These are phyloP conservation scores for Aurifilum marmelostoma DNA, from an alignment of 2,329 filamentous ascomycete species.

Conservation along the genomic window DNA sequence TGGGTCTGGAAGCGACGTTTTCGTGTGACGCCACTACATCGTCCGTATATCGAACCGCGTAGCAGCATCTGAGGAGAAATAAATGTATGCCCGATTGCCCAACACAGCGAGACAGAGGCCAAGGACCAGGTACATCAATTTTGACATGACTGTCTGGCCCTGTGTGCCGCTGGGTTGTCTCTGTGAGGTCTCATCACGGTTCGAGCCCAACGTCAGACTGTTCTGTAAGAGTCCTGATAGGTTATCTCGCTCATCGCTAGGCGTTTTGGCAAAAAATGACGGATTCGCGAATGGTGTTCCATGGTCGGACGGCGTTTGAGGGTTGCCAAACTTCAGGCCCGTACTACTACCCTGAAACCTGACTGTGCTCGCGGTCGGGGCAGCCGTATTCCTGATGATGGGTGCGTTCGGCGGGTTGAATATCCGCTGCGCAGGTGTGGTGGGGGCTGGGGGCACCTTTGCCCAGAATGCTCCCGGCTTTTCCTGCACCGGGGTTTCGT, in stretches of 20 bases:
- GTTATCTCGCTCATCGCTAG: constrained; percentile 45
- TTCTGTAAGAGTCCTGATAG: constrained; percentile 50
- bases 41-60: not conserved
- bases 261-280: constrained; percentile 58
- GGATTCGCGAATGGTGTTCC: constrained; percentile 56
- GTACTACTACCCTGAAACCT: constrained; percentile 50
- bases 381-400: constrained; percentile 51
- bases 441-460: constrained; percentile 70
- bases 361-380: constrained; percentile 45
- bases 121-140: constrained; percentile 1
- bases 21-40: not conserved
- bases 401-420: constrained; percentile 65
- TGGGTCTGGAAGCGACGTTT: not conserved
- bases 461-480: constrained; percentile 66
- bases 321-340: constrained; percentile 14
- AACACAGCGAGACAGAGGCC: constrained; percentile 5
- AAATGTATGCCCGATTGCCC: constrained; percentile 1
- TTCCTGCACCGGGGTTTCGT: constrained; percentile 48
- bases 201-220: constrained; percentile 44
- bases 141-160: constrained; percentile 9
- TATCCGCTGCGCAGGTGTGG: constrained; percentile 63
- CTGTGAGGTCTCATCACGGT: not conserved
- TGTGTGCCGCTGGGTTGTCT: not conserved
- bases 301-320: constrained; percentile 19
- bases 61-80: not conserved